Base-by-base conservation (phyloP, 176 grass and related monocot genomes). In the Bothriochloa decipiens region DNA sequence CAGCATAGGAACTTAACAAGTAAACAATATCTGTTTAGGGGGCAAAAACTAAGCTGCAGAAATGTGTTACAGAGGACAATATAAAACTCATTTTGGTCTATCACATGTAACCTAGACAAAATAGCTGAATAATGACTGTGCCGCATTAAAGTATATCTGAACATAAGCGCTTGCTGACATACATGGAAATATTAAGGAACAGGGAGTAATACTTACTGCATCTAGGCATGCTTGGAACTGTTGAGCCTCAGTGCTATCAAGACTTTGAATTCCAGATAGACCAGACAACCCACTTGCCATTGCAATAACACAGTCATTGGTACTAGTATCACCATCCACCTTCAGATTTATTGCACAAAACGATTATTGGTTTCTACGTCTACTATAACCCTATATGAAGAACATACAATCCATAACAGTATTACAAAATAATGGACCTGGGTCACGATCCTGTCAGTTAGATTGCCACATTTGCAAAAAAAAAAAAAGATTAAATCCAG, bases 261-360 rank as follows among this genome's bases (percentile, higher is more conserved):
- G 90, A 75, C 76, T 83, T 62, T 81, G 91, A 55, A 98, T 92
- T 69, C 70, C 36, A 11, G 87, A 79, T 79, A 83, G 88, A 80
- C 91, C 85, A 83, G 96, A 93, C 85, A 95, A 75, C 45, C 96
- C 96, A 90, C 96, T 98, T 66, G 96, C 93, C 91, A 98, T 84
- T 86, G 96, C 93, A 87, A 98, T 86, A 72, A 95, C 85, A 90
- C 93, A 98, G 82, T 98, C 96, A 90, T 98, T 98, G 33, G 96
- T 98, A 85, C 96, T 98, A 60, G 96, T 95, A 92, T 98, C 96
- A 90, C 93, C 93, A 93, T 98, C 96, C 74, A 98, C 93, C 96
- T 98, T 90, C 69, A 92, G 9, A 74, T 86, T 83, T 60, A 85
- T 17, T n/a, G 40, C 58, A 86, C 32, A 68, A 47, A 79, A 37